phyloP scores from a whole-genome alignment of 257 asterid species.

The Solanum habrochaites region DNA sequence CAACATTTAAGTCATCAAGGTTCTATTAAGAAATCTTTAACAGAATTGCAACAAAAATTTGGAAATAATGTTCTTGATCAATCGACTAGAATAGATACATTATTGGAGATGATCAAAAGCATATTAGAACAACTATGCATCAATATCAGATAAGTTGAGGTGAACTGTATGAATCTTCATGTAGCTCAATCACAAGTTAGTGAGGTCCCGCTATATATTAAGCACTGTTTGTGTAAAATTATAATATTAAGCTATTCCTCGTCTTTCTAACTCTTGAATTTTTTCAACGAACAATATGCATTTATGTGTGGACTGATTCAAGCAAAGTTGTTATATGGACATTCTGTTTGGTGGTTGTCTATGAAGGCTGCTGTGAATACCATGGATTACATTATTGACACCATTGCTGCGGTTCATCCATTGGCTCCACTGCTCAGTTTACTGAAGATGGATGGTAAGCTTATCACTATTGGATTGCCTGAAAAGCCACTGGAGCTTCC shows the following conservation, averaged over 20 bases:
- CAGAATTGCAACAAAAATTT: not conserved
- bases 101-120: not conserved
- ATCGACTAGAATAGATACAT: not conserved
- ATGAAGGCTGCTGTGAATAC: constrained; percentile 44
- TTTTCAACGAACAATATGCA: not conserved
- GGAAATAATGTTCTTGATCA: not conserved
- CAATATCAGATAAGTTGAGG: not conserved
- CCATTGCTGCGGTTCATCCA: constrained; percentile 39
- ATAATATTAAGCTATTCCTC: not conserved
- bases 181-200: not conserved
- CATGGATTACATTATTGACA: constrained; percentile 57
- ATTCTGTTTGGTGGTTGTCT: not conserved
- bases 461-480: constrained; percentile 46
- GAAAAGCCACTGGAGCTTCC: constrained; percentile 51
- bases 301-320: not conserved
- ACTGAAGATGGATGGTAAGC: constrained; percentile 53
- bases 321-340: not conserved
- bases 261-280: not conserved
- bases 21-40: not conserved
- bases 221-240: not conserved
- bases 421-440: constrained; percentile 37
- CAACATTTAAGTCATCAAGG: not conserved
- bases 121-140: not conserved
- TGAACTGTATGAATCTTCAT: not conserved
- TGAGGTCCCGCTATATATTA: not conserved